Evolutionary conservation across 768 basidiomycete genomes (phyloP), one percentile per base, ranked within the genome.

Genomic region (Mycena sanguinolenta): DNA sequence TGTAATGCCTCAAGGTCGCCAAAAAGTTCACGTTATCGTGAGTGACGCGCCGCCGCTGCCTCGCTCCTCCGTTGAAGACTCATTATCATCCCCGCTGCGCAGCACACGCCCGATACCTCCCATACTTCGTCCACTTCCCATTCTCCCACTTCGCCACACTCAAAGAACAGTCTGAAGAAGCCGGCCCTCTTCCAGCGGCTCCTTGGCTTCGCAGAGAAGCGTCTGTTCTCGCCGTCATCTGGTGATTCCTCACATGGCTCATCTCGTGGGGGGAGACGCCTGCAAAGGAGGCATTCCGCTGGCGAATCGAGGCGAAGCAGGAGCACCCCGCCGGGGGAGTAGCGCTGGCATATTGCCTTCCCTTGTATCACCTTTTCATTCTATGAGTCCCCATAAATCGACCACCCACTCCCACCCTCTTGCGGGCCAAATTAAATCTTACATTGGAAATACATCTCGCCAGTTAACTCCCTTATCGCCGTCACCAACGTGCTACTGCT

Each of bases 21-120:
- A 92, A 76, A 94, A 93, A 74, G 87, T 92, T 65, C 91, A 90
- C 77, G 86, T 92, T 70, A 85, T 93, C 75, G 92, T 93, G 80
- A 85, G 92, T 86, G 28, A 75, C 58, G 30, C 73, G 58, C 58
- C 38, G 58, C 49, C 34, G 32, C 52, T 58, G 12, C 17, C 55
- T 67, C 75, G 25, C 63, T 61, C 63, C 60, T 57, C 59, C 46
- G 44, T 46, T n/a, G 65, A 73, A 64, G 68, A 72, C 65, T 70
- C 53, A 67, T 74, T 54, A 46, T 70, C 55, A 63, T 74, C 55
- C 58, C 63, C 58, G 70, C 73, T 74, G 72, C 67, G 85, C 84
- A 66, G 69, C 72, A 70, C 65, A 70, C 69, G 77, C 61, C 79
- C 81, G 44, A 82, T 80, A 75, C 70, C 52, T 67, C 84, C 89